Conservation (phyloP, 345 rosid genomes). For the Linum trigynum region DNA sequence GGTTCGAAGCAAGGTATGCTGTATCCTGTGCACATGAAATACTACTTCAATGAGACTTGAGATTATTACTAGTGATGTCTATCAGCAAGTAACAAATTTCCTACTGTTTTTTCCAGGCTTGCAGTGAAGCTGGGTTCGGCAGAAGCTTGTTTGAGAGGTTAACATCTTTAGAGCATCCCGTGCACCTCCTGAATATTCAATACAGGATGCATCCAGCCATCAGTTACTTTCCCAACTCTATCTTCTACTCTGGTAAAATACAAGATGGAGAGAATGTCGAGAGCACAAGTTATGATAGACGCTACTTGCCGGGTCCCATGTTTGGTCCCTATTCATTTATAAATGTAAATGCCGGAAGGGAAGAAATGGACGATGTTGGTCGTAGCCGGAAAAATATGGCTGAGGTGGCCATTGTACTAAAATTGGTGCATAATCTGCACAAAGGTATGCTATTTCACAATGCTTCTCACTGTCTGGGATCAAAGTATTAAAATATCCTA, state of each 20-base stretch:
- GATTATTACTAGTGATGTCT: no score
- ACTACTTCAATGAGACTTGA: not conserved
- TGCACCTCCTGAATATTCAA: conserved; percentile 22
- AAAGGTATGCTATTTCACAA: conserved; percentile 23
- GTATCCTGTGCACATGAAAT: not conserved
- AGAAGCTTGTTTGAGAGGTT: conserved; percentile 31
- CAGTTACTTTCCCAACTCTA: conserved; percentile 20
- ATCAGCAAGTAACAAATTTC: not conserved
- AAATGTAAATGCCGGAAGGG: conserved; percentile 34
- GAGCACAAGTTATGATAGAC: conserved; percentile 14
- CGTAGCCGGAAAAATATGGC: conserved; percentile 31
- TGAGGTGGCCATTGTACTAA: conserved; percentile 36
- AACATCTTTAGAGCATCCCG: conserved; percentile 8
- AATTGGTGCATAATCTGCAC: conserved; percentile 24
- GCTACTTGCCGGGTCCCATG: conserved; percentile 29
- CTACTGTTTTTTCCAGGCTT: conserved; percentile 5
- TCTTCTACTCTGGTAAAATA: conserved; percentile 16
- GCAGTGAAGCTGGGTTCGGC: conserved; percentile 16
- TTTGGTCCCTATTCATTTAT: conserved; percentile 45
- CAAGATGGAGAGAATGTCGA: conserved; percentile 13
- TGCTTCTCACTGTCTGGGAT: not conserved
- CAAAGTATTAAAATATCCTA: not conserved
- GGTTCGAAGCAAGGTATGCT: conserved; percentile 33
- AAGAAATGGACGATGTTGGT: conserved; percentile 20
- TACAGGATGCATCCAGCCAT: conserved; percentile 34